Base-by-base conservation (phyloP, 371 early-diverging fungal species). In the Mucor ambiguus region DNA sequence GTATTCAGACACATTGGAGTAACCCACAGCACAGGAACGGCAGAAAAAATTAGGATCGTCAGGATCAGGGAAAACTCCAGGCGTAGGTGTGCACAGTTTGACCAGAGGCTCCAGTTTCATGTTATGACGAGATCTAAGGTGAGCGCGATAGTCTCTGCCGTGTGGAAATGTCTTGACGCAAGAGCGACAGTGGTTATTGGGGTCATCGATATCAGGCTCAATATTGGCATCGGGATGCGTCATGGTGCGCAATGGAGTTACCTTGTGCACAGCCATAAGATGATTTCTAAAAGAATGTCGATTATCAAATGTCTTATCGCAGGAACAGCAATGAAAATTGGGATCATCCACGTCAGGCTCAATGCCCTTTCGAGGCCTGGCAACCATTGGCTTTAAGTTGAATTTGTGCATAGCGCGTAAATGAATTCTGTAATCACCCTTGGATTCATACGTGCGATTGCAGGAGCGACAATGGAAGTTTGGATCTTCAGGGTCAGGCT, bases 271-370 rank as follows among this genome's bases (percentile, higher is more conserved):
- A 9, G 29, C 30, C 32, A 28, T n/a, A 30, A 55, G 3, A 32
- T 55, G 55, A 7, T 55, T 55, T 32, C 29, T 30, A 20, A 30
- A 55, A 5, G 18, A 32, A 8, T 55, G 55, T 26, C 44, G 20
- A 44, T 4, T 38, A 0, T 22, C 60, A 43, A 26, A 60, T 2
- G 38, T 43, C 7, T n/a, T 28, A 4, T 43, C 16, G 28, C 60
- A 60, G n/a, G 60, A 38, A 5, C 26, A 41, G 44, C 60, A 60
- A 18, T 60, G 44, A 30, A 60, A 60, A 16, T 38, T 22, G 5
- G 43, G 60, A 30, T 60, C 44, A 11, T 60, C 30, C n/a, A 60
- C n/a, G n/a, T 60, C 60, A 16, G 60, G 60, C 16, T 30, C 55
- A 12, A 55, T 20, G 14, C 12, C 32, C 8, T 28, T 18, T 30